Evolutionary conservation across 1,284 basidiomycete genomes (phyloP), one percentile per base, ranked within the genome.

Genomic region (Inonotus hispidus): DNA sequence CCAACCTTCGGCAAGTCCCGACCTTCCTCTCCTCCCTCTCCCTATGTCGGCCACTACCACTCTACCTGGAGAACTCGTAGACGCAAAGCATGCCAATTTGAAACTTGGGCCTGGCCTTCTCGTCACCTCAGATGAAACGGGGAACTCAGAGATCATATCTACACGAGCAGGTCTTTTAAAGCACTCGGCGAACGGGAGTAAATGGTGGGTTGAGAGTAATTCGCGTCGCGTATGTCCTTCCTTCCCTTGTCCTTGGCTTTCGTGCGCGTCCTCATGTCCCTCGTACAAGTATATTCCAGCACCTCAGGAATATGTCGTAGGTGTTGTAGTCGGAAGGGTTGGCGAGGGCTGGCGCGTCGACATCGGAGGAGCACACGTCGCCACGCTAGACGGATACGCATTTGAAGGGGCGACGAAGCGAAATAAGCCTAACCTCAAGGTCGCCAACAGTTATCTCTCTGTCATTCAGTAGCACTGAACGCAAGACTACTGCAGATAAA

Each of bases 361-460:
- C 70, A 90, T 94, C 66, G 92, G 90, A 1, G 78, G 85, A 35
- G 87, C 91, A 19, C 90, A 93, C 68, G 75, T 77, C 43, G 92
- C 91, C 0, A 81, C 83, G 13, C 72, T 94, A 55, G 92, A 93
- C 65, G 88, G 82, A 0, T 79, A 94, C 14, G 91, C 92, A 1
- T 94, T 94, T 68, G 91, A 94, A 71, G 88, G 90, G 1, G 92
- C 90, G 2, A 90, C 88, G 21, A 93, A 92, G 75, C 74, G 92
- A 60, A 93, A 89, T 68, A 85, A 83, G 71, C 92, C 92, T 41
- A 90, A 90, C 71, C 77, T 94, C 55, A 93, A 92, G 77, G 92
- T 88, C 61, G 16, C 66, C 66, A 25, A 55, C 10, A 27, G 32
- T 45, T 50, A 14, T 19, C 6, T 14, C 14, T 52, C 23, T 53